A percentile compares a stretch with the other conserved stretches of the same genome.
phyloP scores from a whole-genome alignment of 164 flowering plant species.

The Vitis riparia region DNA sequence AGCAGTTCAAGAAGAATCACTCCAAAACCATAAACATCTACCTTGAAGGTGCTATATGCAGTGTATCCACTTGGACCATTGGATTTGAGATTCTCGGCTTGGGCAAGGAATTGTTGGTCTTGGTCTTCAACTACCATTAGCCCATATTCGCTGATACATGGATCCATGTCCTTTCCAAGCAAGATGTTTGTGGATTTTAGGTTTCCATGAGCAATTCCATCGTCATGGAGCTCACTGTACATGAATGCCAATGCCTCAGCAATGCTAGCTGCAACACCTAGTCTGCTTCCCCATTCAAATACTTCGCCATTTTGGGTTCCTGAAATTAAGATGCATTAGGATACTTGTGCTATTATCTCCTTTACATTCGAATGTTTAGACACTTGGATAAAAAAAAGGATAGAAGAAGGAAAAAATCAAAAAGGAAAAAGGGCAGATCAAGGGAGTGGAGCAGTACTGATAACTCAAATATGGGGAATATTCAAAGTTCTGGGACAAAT shows the following conservation, averaged over 20 bases:
- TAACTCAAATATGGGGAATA: no score
- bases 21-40: conserved; percentile 50
- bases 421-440: no score
- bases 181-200: conserved; percentile 71
- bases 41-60: conserved; percentile 28
- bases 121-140: conserved; percentile 36
- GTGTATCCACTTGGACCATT: neutral
- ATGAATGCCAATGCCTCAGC: conserved; percentile 53
- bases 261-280: conserved; percentile 42
- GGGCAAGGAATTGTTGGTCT: conserved; percentile 17
- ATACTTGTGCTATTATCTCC: neutral
- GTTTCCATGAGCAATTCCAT: conserved; percentile 65
- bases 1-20: conserved; percentile 67
- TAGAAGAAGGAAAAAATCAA: no score
- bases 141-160: conserved; percentile 65
- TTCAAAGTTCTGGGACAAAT: no score
- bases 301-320: conserved; percentile 35
- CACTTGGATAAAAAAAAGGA: neutral
- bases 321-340: conserved; percentile 17
- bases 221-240: conserved; percentile 43
- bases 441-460: no score
- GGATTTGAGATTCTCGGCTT: conserved; percentile 7
- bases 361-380: neutral
- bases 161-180: conserved; percentile 45
- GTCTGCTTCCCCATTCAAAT: conserved; percentile 65